These are phyloP conservation scores for Exophiala phaeomuriformis DNA, from an alignment of 2,329 filamentous ascomycete genomes.

Conservation along the genomic window DNA sequence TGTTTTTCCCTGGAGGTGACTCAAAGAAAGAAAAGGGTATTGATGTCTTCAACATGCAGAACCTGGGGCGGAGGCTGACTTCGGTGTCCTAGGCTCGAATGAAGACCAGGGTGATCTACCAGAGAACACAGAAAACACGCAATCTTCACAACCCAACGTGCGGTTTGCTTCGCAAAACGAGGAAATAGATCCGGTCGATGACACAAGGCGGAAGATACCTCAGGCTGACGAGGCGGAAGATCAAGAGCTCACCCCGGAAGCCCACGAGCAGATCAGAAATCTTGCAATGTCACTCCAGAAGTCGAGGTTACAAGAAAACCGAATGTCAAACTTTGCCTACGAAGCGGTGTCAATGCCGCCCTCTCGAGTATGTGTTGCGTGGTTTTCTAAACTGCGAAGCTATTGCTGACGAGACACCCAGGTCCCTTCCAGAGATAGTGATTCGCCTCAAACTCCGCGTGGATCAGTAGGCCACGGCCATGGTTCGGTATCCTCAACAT, in stretches of 20 bases:
- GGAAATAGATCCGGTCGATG: slow-evolving; percentile 53
- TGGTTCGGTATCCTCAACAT: slow-evolving; percentile 56
- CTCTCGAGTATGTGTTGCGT: slow-evolving; percentile 36
- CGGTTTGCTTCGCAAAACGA: slow-evolving; percentile 65
- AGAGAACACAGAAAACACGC: slow-evolving; percentile 6
- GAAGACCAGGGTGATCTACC: slow-evolving; percentile 25
- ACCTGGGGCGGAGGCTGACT: slow-evolving; percentile 6
- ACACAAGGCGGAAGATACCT: slow-evolving; percentile 5
- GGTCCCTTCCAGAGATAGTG: slow-evolving; percentile 48
- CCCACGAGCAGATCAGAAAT: slow-evolving; percentile 59
- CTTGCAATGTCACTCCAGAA: slow-evolving; percentile 66
- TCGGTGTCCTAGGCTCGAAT: slow-evolving; percentile 27
- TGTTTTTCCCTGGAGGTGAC: slow-evolving; percentile 25
- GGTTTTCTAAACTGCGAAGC: slow-evolving; percentile 3
- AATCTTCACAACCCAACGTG: slow-evolving; percentile 44
- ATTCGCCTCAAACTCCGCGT: slow-evolving; percentile 51
- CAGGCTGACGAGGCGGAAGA: slow-evolving; percentile 21
- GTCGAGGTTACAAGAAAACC: slow-evolving; percentile 68
- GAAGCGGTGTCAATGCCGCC: slow-evolving; percentile 80
- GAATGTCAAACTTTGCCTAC: slow-evolving; percentile 80
- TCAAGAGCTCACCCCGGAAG: slow-evolving; percentile 35
- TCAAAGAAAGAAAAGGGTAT: slow-evolving; percentile 19
- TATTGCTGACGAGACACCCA: slow-evolving; percentile 6
- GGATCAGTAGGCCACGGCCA: slow-evolving; percentile 53
- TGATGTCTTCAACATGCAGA: neutral